Percentiles rank a stretch among this genome's conserved stretches.
These are phyloP conservation scores for Phytophthora lateralis DNA, from an alignment of 352 stramenopile species.

Conservation along the genomic window DNA sequence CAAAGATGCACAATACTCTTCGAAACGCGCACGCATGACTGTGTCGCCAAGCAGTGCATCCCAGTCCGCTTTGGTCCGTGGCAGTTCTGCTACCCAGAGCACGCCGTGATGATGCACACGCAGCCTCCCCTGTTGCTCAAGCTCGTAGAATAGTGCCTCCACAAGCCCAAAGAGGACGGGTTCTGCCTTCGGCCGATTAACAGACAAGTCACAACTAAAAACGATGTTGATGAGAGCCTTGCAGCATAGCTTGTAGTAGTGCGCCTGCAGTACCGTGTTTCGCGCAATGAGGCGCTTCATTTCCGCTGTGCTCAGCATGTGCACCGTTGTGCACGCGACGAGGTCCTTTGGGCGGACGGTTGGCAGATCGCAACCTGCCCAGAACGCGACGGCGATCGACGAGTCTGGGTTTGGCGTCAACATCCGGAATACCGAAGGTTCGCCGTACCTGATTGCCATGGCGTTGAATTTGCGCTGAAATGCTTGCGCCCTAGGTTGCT, in stretches of 20 bases:
- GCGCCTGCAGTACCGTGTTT: conserved; percentile 12
- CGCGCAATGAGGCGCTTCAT: not conserved
- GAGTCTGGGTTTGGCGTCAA: conserved; percentile 36
- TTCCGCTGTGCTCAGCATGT: not conserved
- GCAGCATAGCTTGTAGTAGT: conserved; percentile 17
- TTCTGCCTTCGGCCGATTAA: conserved; percentile 24
- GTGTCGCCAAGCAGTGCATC: not conserved
- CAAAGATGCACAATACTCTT: not conserved
- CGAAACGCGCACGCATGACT: not conserved
- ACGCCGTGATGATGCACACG: conserved; percentile 36
- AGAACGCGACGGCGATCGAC: conserved; percentile 29
- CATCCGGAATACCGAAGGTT: conserved; percentile 38
- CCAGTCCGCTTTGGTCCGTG: not conserved
- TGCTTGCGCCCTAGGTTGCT: conserved; percentile 29
- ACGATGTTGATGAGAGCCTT: conserved; percentile 1
- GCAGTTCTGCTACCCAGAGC: conserved; percentile 11
- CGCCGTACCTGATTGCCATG: conserved; percentile 20
- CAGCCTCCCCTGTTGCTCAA: conserved; percentile 31
- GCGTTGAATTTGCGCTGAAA: conserved; percentile 21
- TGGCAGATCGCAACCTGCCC: conserved; percentile 18
- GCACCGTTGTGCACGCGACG: not conserved
- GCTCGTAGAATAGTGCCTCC: conserved; percentile 26
- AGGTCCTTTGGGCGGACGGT: conserved; percentile 7
- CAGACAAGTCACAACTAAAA: conserved; percentile 8
- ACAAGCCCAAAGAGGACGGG: conserved; percentile 27